Base-by-base conservation (phyloP, 352 stramenopile genomes). In the Globisporangium sylvaticum region DNA sequence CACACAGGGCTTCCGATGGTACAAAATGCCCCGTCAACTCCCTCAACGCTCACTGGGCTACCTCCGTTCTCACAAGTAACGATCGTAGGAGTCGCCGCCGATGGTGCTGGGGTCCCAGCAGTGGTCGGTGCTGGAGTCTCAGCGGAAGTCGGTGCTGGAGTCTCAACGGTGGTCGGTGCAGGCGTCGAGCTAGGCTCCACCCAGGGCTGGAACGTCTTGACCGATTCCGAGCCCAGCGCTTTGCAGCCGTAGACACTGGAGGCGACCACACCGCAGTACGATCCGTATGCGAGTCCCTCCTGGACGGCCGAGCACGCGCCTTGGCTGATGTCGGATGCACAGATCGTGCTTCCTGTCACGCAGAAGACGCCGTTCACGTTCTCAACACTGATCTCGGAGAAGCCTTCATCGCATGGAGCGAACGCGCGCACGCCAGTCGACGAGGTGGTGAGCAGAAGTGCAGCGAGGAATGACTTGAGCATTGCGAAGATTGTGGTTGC, bases 21-120 rank as follows among this genome's bases (percentile, higher is more conserved):
- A 10, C 32, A 37, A 4, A 9, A 37, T 1, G 7, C 32, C 3
- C 32, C 32, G 2, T 37, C 32, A 10, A 37, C 32, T 10, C 32
- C 32, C 7, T 37, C 32, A 0, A 37, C 32, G 32, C 32, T 37
- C 32, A 37, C 32, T 1, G 8, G 32, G 32, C 34, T 42, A 5
- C 34, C 34, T 42, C 34, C 34, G 34, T 42, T 42, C 6, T 15
- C 34, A 15, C 34, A 42, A 42, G 34, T 42, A 1, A 15, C 15
- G 34, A 6, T 42, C 34, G 34, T 4, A 15, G 34, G 10, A 1
- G 34, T 42, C 5, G 32, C 3, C 0, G 32, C 8, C 5, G 32
- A 12, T 37, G 7, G 32, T 9, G 34, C 34, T 42, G 32, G 32
- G 67, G 91, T 82, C 67, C 89, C 92, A 56, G 88, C 92, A 1